Percentiles rank a stretch among this genome's conserved stretches.
These are phyloP conservation scores for Daldinia sp. DNA, from an alignment of 2,329 filamentous ascomycete genomes.

Conservation along the genomic window DNA sequence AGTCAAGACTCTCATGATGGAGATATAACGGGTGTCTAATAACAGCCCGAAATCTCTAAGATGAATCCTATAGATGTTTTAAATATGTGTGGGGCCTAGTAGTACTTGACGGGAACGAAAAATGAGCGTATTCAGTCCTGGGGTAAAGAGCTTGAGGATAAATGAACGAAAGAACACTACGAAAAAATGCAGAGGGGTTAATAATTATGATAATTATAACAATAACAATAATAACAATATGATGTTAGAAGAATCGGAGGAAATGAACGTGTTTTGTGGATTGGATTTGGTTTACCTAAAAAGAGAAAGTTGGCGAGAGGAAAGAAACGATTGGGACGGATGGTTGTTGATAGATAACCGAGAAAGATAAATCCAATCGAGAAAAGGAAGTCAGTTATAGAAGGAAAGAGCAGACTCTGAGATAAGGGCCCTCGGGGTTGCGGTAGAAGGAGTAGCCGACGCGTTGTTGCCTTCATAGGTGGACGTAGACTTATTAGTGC, in stretches of 20 bases:
- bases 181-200: background rate
- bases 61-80: slow-evolving; percentile 9
- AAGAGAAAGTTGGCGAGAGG: background rate
- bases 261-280: background rate
- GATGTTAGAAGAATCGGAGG: too few relatives aligned
- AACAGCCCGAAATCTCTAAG: slow-evolving; percentile 1
- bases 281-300: background rate
- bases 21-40: background rate
- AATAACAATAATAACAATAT: too few relatives aligned
- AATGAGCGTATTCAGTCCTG: slow-evolving; percentile 10
- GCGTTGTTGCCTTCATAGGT: slow-evolving; percentile 3
- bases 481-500: slow-evolving; percentile 11
- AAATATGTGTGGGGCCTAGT: background rate
- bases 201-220: background rate
- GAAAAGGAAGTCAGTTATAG: slow-evolving; percentile 24
- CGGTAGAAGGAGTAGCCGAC: background rate
- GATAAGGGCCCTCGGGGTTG: slow-evolving; percentile 5
- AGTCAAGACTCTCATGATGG: slow-evolving; percentile 50
- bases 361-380: slow-evolving; percentile 3
- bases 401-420: slow-evolving; percentile 9
- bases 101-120: slow-evolving; percentile 4
- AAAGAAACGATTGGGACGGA: background rate
- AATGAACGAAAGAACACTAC: background rate
- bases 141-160: background rate
- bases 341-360: background rate